Evolutionary conservation across 1,284 basidiomycete genomes (phyloP), one percentile per base, ranked within the genome.

Genomic region (Psilocybe mexicana): DNA sequence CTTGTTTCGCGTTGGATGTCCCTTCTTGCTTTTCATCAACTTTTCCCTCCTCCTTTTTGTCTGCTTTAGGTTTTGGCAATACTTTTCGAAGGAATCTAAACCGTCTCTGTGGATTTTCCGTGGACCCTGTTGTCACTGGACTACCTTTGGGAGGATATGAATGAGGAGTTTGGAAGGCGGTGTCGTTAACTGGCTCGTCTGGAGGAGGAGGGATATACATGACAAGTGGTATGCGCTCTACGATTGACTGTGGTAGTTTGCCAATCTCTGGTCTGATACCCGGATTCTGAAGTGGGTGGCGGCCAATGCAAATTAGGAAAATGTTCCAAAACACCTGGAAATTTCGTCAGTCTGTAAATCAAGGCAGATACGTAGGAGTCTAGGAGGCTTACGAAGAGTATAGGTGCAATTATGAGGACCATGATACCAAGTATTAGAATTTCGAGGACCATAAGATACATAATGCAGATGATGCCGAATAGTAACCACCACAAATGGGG

Each of bases 401-500:
- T 80, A 0, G 90, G 90, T 2, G 88, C 86, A 55, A 93, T 72
- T 58, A 93, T 79, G 69, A 93, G 88, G 28, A 93, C 84, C 12
- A 91, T 74, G 58, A 92, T 74, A 23, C 86, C 87, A 12, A 92
- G 79, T 3, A 90, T 63, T 57, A 91, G 70, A 48, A 92, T 84
- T 70, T 93, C 90, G 43, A 90, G 73, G 23, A 88, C 80, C 76
- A 87, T 84, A 53, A 92, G 66, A 67, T 92, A 93, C 74, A 90
- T 85, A 50, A 89, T 82, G 72, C 87, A 86, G n/a, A 92, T 74
- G 61, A 93, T 84, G 38, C 82, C 85, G 69, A 93, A 92, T 36
- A 82, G 84, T 43, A 92, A 79, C 88, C 88, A 93, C 90, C 90
- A 93, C 35, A 93, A 73, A 64, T 92, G 87, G 4, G 90, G 90